Conservation (phyloP, 805 yeast genomes). For the Saccharomycopsis babjevae region DNA sequence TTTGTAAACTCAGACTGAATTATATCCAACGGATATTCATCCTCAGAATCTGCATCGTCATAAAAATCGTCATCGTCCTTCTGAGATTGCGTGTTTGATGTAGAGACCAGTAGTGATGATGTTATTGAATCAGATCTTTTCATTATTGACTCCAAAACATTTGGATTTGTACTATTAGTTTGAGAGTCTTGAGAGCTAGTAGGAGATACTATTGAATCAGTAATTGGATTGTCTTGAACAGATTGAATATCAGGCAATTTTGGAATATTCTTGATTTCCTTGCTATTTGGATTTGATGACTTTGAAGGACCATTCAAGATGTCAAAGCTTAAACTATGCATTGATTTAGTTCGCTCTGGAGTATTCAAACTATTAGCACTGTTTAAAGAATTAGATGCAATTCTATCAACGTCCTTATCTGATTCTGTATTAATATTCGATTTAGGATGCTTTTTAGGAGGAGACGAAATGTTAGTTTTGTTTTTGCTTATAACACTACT, state of each 20-base stretch:
- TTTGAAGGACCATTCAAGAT: slow-evolving; percentile 1
- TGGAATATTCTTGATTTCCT: neutral
- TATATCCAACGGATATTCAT: neutral
- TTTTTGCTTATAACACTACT: neutral
- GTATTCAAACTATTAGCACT: neutral
- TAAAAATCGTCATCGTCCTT: neutral
- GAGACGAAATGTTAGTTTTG: neutral
- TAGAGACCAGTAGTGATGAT: slow-evolving; percentile 2
- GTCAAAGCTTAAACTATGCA: slow-evolving; percentile 9
- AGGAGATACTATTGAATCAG: neutral
- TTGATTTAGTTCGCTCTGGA: neutral
- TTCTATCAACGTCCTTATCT: too few relatives aligned
- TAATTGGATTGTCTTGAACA: neutral
- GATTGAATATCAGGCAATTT: neutral
- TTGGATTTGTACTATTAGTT: neutral
- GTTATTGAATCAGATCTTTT: slow-evolving; percentile 11
- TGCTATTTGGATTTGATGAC: neutral
- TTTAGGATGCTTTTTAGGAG: neutral
- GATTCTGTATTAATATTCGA: neutral
- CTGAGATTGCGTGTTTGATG: slow-evolving; percentile 11
- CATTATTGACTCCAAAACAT: neutral
- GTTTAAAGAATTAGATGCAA: neutral
- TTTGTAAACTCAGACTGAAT: slow-evolving; percentile 4
- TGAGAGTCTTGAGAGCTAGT: neutral
- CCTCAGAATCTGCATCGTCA: neutral